A percentile compares a stretch with the other conserved stretches of the same genome.
phyloP scores from a whole-genome alignment of 2,329 filamentous ascomycete species.

The Exophiala sideris region DNA sequence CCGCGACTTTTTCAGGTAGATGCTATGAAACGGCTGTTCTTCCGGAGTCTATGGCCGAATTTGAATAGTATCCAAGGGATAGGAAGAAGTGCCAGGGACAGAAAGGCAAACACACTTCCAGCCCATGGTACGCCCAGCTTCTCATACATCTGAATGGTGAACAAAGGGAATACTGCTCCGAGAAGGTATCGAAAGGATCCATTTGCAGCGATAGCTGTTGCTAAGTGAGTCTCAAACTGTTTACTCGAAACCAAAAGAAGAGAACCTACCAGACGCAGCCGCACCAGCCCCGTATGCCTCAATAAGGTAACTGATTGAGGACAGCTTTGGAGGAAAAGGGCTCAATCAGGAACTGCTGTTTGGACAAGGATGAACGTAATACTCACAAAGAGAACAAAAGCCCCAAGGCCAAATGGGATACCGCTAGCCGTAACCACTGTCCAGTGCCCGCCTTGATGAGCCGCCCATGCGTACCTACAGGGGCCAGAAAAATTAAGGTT shows the following conservation, averaged over 20 bases:
- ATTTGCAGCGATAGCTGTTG: constrained; percentile 33
- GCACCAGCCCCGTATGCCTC: constrained; percentile 27
- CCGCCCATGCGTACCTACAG: constrained; percentile 40
- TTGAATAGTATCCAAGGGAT: constrained; percentile 67
- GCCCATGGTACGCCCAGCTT: constrained; percentile 72
- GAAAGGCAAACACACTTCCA: constrained; percentile 62
- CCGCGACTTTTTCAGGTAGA: background rate
- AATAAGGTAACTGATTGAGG: constrained; percentile 37
- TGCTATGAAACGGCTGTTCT: constrained; percentile 30
- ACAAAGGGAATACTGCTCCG: constrained; percentile 50
- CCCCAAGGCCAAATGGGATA: constrained; percentile 25
- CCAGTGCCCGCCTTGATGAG: constrained; percentile 39
- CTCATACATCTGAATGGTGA: constrained; percentile 52
- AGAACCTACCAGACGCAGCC: constrained; percentile 23
- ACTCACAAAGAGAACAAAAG: constrained; percentile 23
- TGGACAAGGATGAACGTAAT: background rate
- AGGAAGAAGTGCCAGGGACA: constrained; percentile 61
- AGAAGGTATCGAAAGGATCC: constrained; percentile 31
- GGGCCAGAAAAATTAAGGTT: background rate
- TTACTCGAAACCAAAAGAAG: background rate
- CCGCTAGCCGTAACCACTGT: constrained; percentile 29
- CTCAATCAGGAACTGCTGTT: background rate
- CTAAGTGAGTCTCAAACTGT: background rate
- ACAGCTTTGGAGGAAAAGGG: constrained; percentile 36
- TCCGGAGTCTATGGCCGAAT: constrained; percentile 37